Evolutionary conservation across 495 filamentous ascomycete genomes (phyloP).

Genomic region (Oidiodendron maius): DNA sequence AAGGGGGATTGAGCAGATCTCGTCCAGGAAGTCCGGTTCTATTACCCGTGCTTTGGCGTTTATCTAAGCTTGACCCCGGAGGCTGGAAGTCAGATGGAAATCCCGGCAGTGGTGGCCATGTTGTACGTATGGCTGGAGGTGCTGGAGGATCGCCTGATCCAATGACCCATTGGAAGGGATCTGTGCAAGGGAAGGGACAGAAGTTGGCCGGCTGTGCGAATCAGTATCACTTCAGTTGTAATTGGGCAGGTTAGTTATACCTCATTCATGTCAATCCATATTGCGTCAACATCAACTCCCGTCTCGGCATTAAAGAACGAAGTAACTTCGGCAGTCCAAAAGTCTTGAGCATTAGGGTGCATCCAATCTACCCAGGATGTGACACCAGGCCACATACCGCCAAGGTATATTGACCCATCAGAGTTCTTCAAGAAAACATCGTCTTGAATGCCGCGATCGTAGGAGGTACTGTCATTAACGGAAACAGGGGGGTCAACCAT

Average conservation of each 20-base stretch:
- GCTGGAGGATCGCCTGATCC: conserved; percentile 52
- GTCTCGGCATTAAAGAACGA: conserved; percentile 53
- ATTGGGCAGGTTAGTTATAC: conserved; percentile 77
- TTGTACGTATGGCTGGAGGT: conserved; percentile 65
- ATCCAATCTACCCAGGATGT: conserved; percentile 63
- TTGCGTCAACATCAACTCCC: conserved; percentile 70
- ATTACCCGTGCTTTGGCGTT: conserved; percentile 44
- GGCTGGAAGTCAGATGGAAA: conserved; percentile 48
- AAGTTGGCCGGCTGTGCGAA: no score
- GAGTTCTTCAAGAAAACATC: conserved; percentile 63
- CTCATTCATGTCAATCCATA: conserved; percentile 91
- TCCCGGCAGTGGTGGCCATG: conserved; percentile 63
- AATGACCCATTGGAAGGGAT: conserved; percentile 67
- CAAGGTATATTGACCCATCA: conserved; percentile 68
- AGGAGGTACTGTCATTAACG: conserved; percentile 66
- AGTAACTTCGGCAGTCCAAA: conserved; percentile 65
- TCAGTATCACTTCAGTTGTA: conserved; percentile 69
- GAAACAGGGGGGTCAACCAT: conserved; percentile 85
- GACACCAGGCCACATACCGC: conserved; percentile 84
- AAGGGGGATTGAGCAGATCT: conserved; percentile 75
- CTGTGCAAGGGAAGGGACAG: conserved; percentile 57
- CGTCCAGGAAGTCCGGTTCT: conserved; percentile 64
- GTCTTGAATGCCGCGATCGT: conserved; percentile 57
- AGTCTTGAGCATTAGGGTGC: conserved; percentile 51
- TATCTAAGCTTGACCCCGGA: conserved; percentile 24